phyloP scores from a whole-genome alignment of 2,329 filamentous ascomycete species.

The Pyricularia grisea region DNA sequence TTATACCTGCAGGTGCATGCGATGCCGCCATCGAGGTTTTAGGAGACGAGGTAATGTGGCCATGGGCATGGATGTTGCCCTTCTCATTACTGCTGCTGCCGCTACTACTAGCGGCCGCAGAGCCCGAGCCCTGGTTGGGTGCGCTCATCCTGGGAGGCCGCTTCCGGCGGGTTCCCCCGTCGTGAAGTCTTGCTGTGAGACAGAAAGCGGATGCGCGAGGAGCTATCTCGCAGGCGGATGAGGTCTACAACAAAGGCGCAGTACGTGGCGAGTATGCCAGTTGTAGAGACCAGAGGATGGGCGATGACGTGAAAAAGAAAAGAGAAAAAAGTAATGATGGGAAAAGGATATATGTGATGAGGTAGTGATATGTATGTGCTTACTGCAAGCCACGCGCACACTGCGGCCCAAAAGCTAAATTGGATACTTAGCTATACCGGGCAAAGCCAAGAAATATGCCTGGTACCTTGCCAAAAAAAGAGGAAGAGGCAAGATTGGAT shows the following conservation, averaged over 20 bases:
- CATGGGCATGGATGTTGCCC: constrained; percentile 2
- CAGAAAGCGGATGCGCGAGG: not conserved
- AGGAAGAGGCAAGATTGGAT: not conserved
- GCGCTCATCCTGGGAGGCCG: not conserved
- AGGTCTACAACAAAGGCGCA: not conserved
- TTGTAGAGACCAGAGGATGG: not conserved
- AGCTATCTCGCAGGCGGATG: not conserved
- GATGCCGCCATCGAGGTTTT: not conserved
- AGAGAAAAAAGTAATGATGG: not conserved
- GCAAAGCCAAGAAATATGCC: not conserved
- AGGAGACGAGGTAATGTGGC: not conserved
- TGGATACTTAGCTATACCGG: not conserved
- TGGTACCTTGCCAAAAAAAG: not conserved
- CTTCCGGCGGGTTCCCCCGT: not conserved
- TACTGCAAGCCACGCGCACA: not conserved
- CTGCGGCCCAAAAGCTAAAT: not conserved
- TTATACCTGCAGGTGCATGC: constrained; percentile 27
- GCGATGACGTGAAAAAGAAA: not conserved
- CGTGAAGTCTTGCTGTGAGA: not conserved
- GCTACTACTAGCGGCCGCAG: not conserved
- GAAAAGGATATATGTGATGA: not conserved
- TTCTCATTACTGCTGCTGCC: not conserved
- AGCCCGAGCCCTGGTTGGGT: not conserved
- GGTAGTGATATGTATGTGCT: not conserved
- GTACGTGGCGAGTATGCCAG: not conserved